These are phyloP conservation scores for Chamaecyparis obtusa DNA, from an alignment of 75 land plant species.

Conservation along the genomic window DNA sequence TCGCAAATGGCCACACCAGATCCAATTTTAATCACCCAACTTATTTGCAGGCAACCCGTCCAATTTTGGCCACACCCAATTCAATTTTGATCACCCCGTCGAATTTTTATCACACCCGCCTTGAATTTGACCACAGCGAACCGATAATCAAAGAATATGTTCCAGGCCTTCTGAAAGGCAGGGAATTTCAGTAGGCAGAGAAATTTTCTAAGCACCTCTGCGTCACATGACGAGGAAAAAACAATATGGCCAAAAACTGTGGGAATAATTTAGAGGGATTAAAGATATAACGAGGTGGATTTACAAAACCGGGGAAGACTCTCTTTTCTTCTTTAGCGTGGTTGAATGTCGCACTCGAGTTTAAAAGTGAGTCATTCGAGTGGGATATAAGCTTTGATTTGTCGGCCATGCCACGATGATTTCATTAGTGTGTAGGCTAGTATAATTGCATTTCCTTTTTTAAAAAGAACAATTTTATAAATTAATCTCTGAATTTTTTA, in stretches of 20 bases:
- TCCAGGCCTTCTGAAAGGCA: not conserved
- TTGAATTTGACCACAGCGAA: not conserved
- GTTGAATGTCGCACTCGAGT: too few species aligned
- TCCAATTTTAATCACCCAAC: not conserved
- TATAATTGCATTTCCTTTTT: too few species aligned
- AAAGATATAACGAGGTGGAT: not conserved
- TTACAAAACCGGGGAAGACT: not conserved
- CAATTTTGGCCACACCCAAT: not conserved
- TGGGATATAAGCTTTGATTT: too few species aligned
- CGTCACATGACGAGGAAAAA: not conserved
- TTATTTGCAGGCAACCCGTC: slow-evolving; percentile 15
- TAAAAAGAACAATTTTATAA: too few species aligned
- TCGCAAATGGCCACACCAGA: not conserved
- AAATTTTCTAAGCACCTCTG: not conserved
- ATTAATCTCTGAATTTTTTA: too few species aligned
- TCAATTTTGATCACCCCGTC: not conserved
- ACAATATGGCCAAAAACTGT: not conserved
- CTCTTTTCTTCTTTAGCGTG: too few species aligned
- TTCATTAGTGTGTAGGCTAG: too few species aligned
- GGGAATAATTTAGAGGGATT: not conserved
- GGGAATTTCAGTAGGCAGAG: not conserved
- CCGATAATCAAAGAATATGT: not conserved
- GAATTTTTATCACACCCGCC: not conserved
- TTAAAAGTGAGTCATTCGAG: too few species aligned
- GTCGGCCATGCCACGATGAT: too few species aligned